phyloP scores from a whole-genome alignment of 768 basidiomycete species.

The Exsudoporus frostii region DNA sequence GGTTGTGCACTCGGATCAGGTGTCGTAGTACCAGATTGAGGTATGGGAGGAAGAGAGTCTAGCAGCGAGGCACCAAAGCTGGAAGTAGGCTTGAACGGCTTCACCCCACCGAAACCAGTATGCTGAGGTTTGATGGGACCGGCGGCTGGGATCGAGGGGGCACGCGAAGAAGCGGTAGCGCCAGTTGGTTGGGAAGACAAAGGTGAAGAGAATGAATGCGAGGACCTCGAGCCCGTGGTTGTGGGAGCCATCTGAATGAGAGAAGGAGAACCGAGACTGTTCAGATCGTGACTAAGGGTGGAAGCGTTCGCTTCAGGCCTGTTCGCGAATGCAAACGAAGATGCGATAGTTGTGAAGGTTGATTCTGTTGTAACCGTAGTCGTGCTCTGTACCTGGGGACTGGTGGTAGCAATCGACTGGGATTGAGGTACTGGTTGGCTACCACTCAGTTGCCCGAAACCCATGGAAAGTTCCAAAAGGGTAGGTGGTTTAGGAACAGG shows the following conservation, averaged over 20 bases:
- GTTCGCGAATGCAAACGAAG: slow-evolving; percentile 56
- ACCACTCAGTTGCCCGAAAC: slow-evolving; percentile 31
- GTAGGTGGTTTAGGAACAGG: slow-evolving; percentile 78
- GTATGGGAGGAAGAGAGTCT: slow-evolving; percentile 71
- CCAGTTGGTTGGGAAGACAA: slow-evolving; percentile 54
- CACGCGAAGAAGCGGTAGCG: slow-evolving; percentile 31
- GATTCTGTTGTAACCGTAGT: slow-evolving; percentile 30
- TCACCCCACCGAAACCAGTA: slow-evolving; percentile 59
- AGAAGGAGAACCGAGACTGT: slow-evolving; percentile 17
- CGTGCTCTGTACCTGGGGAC: slow-evolving; percentile 26
- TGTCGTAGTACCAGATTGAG: slow-evolving; percentile 52
- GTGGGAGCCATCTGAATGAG: slow-evolving; percentile 36
- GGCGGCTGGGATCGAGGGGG: slow-evolving; percentile 34
- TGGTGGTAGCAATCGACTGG: slow-evolving; percentile 32
- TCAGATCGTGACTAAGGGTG: slow-evolving; percentile 1
- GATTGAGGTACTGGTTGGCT: slow-evolving; percentile 30
- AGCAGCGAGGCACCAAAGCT: slow-evolving; percentile 76
- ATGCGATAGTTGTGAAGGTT: slow-evolving; percentile 67
- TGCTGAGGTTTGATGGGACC: slow-evolving; percentile 39
- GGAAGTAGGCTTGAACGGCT: slow-evolving; percentile 80
- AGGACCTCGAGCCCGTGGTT: slow-evolving; percentile 41
- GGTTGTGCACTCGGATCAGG: slow-evolving; percentile 33
- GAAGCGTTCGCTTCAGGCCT: slow-evolving; percentile 28
- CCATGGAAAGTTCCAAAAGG: slow-evolving; percentile 73
- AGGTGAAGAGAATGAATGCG: slow-evolving; percentile 45